A percentile compares a stretch with the other conserved stretches of the same genome.
These are phyloP conservation scores for Fusarium sp. DNA, from an alignment of 2,329 filamentous ascomycete genomes.

Conservation along the genomic window DNA sequence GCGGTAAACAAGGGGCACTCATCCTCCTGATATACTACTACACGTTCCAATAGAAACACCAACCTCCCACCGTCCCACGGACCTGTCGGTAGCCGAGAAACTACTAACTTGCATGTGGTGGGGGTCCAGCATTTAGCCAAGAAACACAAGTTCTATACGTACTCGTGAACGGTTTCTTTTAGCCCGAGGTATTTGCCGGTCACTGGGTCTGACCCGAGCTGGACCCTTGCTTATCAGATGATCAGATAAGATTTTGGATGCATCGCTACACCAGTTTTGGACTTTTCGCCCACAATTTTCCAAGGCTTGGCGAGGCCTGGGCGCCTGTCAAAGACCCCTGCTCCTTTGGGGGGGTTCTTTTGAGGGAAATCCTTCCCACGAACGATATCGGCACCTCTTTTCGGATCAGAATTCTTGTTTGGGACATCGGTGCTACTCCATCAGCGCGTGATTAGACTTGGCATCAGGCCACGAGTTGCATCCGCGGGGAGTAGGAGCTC, in stretches of 20 bases:
- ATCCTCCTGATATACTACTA: slow-evolving; percentile 25
- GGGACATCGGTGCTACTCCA: not conserved
- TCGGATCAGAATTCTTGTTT: slow-evolving; percentile 7
- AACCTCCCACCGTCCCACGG: not conserved
- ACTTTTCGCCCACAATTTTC: not conserved
- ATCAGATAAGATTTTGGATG: slow-evolving; percentile 43
- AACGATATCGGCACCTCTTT: slow-evolving; percentile 15
- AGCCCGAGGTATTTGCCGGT: not conserved
- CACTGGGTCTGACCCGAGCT: not conserved
- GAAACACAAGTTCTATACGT: not conserved
- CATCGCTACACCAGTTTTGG: slow-evolving; percentile 23
- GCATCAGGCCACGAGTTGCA: slow-evolving; percentile 25
- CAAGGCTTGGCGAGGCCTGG: not conserved
- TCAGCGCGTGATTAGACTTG: slow-evolving; percentile 18
- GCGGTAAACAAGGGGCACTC: slow-evolving; percentile 10
- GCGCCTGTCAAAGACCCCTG: not conserved
- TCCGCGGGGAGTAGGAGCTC: not conserved
- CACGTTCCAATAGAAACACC: not conserved
- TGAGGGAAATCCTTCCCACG: not conserved
- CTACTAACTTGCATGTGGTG: slow-evolving; percentile 1
- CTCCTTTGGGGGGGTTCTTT: not conserved
- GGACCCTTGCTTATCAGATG: slow-evolving; percentile 39
- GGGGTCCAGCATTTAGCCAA: not conserved
- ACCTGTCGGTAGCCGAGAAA: slow-evolving; percentile 15
- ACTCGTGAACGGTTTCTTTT: not conserved